Base-by-base conservation (phyloP, 2,329 filamentous ascomycete genomes). In the Penicillium sp. region DNA sequence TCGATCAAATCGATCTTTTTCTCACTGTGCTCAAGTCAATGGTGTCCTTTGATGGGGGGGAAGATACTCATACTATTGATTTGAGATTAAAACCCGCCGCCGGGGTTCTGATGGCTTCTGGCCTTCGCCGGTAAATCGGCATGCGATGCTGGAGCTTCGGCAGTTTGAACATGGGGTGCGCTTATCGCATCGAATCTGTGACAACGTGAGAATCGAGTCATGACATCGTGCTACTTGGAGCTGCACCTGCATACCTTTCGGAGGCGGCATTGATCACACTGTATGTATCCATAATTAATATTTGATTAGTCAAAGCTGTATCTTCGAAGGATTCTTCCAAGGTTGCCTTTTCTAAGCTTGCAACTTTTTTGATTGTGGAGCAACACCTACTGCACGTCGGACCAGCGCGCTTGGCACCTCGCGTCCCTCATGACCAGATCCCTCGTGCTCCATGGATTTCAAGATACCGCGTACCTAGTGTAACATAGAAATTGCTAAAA, bases 1-100 rank as follows among this genome's bases (percentile, higher is more conserved):
- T 82, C 80, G 50, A 83, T 82, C 13, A 78, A 66, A 59, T 83
- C 81, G 49, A 83, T 81, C 66, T 83, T 82, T 64, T 74, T 78
- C 65, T 83, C 81, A 68, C 79, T 82, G 45, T 17, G 29, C 1
- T 23, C 5, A 23, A 29, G 51, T 61, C 29, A 65, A 44, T 49
- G 19, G 9, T 25, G 17, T 12, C 23, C 17, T 21, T 4, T 45
- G 7, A 27, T 10, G 8, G 50, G 10, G 50, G 10, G 15, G 41
- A 21, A 47, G 1, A 53, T 45, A 8, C 1, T 21, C 74, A 48
- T 69, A 77, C 75, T 78, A 78, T 65, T 77, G 70, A 63, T 70
- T 73, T 6, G 76, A 78, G 45, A 78, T 75, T 31, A 77, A 60
- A 1, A 78, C 73, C 31, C 76, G 69, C 29, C 75, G 73, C 43